Evolutionary conservation across 1,284 basidiomycete genomes (phyloP).

Genomic region (Ceratobasidium sp.): DNA sequence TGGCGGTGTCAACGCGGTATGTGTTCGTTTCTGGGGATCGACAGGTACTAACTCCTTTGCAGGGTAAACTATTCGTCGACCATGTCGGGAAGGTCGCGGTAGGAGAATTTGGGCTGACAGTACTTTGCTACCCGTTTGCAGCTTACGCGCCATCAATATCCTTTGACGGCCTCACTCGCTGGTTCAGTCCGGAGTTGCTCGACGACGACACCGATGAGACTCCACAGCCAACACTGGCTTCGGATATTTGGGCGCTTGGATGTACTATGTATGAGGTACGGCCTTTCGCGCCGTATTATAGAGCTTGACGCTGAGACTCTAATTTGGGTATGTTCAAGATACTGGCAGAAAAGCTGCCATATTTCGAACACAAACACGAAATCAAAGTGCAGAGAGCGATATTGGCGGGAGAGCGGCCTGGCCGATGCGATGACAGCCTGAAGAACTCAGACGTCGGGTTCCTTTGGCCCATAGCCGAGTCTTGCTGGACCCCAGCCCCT

Average conservation of each 20-base stretch:
- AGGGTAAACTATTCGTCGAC: conserved; percentile 15
- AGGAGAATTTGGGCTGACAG: not conserved
- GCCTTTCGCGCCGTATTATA: not conserved
- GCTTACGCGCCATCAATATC: not conserved
- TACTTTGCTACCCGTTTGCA: not conserved
- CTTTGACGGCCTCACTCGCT: not conserved
- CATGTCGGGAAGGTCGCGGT: not conserved
- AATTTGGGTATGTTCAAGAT: not conserved
- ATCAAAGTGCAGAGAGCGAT: not conserved
- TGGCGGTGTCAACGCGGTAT: not conserved
- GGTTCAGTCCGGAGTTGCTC: conserved; percentile 12
- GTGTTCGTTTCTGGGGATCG: not conserved
- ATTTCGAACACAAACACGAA: not conserved
- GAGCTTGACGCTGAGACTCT: not conserved
- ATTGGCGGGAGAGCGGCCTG: not conserved
- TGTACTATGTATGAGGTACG: conserved; percentile 14
- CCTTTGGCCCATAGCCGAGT: conserved; percentile 11
- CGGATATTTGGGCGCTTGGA: not conserved
- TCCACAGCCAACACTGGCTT: not conserved
- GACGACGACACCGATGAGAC: not conserved
- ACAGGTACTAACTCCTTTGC: not conserved
- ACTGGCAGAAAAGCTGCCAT: not conserved
- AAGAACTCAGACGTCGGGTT: not conserved
- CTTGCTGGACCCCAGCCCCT: not conserved
- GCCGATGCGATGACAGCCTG: not conserved